These are phyloP conservation scores for Phlegmacium glaucopus DNA, from an alignment of 768 basidiomycete genomes.

Conservation along the genomic window DNA sequence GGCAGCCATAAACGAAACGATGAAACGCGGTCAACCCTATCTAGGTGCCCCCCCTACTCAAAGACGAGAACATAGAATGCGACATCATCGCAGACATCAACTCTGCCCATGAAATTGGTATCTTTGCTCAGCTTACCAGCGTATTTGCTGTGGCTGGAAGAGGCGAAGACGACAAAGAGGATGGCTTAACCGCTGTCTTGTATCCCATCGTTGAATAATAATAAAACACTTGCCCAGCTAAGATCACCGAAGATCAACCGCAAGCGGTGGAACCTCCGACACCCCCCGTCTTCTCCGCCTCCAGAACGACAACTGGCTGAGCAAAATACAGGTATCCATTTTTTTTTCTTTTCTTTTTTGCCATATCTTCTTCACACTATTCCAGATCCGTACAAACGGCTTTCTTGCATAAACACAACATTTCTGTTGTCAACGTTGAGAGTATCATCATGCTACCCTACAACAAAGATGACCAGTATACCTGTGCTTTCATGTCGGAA, in stretches of 20 bases:
- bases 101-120: constrained; percentile 89
- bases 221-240: constrained; percentile 65
- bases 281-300: constrained; percentile 32
- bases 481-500: constrained; percentile 94
- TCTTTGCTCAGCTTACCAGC: constrained; percentile 96
- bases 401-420: constrained; percentile 77
- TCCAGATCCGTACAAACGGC: constrained; percentile 73
- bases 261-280: constrained; percentile 47
- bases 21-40: constrained; percentile 95
- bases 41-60: constrained; percentile 95
- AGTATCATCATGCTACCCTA: constrained; percentile 81
- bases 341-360: background rate
- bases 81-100: constrained; percentile 88
- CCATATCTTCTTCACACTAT: background rate
- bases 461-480: constrained; percentile 91
- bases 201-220: constrained; percentile 91
- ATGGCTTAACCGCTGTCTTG: constrained; percentile 92
- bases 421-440: constrained; percentile 87
- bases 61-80: constrained; percentile 89
- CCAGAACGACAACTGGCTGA: constrained; percentile 18
- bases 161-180: constrained; percentile 71
- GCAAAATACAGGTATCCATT: constrained; percentile 1
- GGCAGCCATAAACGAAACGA: constrained; percentile 92
- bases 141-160: constrained; percentile 65
- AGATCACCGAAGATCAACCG: constrained; percentile 33